Percentiles rank a stretch among this genome's conserved stretches.
Evolutionary conservation across 768 basidiomycete species (phyloP).

Genomic region (Amanita jacksonii): DNA sequence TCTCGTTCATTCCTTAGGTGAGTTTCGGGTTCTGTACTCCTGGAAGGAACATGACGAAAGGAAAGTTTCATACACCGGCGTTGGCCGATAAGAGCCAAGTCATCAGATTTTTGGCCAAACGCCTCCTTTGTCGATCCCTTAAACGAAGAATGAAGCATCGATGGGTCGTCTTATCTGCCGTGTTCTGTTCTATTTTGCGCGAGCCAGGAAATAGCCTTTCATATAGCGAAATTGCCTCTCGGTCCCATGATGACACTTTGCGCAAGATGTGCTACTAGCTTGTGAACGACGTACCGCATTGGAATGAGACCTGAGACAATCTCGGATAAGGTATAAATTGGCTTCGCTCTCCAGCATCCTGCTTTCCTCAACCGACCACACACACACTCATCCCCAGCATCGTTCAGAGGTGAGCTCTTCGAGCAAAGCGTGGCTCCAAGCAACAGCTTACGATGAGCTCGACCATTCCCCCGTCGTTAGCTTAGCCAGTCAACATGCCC

Average conservation of each 20-base stretch:
- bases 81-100: slow-evolving; percentile 1
- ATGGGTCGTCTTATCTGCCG: not conserved
- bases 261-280: slow-evolving; percentile 6
- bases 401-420: too few species aligned
- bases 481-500: not conserved
- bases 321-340: not conserved
- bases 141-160: not conserved
- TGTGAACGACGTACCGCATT: too few species aligned
- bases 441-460: too few species aligned
- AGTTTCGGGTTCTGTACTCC: too few species aligned
- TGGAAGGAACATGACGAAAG: too few species aligned
- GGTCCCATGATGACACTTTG: not conserved
- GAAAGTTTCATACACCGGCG: too few species aligned
- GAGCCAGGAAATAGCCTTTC: not conserved
- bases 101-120: too few species aligned
- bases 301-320: not conserved
- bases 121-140: too few species aligned
- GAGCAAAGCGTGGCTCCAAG: too few species aligned
- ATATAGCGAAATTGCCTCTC: slow-evolving; percentile 3
- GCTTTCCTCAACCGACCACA: not conserved
- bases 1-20: too few species aligned
- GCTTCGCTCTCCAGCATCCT: not conserved
- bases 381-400: too few species aligned
- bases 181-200: not conserved
- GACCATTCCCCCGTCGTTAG: not conserved